Conservation (phyloP, 148 eudicot species). For the Silene latifolia region DNA sequence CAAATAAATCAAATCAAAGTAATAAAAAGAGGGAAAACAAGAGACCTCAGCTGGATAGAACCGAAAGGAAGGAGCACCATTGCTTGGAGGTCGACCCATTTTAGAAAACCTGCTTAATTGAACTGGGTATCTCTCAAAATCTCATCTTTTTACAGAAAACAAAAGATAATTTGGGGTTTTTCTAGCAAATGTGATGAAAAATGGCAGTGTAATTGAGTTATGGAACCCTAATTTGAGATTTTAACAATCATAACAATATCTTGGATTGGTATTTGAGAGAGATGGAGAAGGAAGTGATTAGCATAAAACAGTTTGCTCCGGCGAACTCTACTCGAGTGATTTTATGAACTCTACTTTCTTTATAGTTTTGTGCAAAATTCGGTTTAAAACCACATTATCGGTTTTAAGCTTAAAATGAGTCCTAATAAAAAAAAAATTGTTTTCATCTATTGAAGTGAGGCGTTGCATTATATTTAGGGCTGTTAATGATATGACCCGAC, state of each 20-base stretch:
- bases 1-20: neutral
- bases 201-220: neutral
- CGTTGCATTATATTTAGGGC: too few species aligned
- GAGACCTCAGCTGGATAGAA: constrained; percentile 60
- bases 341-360: too few species aligned
- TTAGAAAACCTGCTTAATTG: constrained; percentile 8
- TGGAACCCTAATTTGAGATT: neutral
- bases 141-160: neutral
- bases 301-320: too few species aligned
- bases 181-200: neutral
- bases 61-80: constrained; percentile 82
- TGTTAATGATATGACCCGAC: too few species aligned
- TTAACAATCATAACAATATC: neutral
- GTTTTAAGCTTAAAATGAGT: too few species aligned
- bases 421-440: too few species aligned
- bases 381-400: too few species aligned
- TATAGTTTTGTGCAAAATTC: too few species aligned
- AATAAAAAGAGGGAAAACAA: neutral
- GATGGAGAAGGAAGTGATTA: too few species aligned
- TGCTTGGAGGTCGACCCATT: constrained; percentile 85
- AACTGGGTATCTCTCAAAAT: neutral
- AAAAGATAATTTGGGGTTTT: neutral
- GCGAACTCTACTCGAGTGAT: too few species aligned
- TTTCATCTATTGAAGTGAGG: too few species aligned
- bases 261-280: neutral